These are phyloP conservation scores for Rhodotorula paludigena DNA, from an alignment of 768 basidiomycete genomes.

Conservation along the genomic window DNA sequence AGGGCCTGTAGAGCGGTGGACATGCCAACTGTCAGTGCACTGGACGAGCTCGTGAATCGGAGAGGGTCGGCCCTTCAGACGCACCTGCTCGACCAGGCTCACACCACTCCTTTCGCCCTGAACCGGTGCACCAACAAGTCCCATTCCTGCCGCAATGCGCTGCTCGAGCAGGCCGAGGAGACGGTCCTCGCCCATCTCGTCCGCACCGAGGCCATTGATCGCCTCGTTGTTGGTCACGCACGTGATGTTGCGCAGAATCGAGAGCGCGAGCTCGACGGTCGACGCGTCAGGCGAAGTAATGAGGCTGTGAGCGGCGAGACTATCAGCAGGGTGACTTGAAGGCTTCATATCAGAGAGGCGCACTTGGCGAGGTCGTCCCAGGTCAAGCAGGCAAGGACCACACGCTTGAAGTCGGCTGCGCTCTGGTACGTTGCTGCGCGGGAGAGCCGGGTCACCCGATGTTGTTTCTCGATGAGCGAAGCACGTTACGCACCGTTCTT, in stretches of 20 bases:
- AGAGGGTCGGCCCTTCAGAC: neutral
- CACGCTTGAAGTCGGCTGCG: conserved; percentile 30
- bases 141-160: neutral
- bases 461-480: too few relatives aligned
- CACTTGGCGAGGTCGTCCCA: conserved; percentile 34
- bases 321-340: neutral
- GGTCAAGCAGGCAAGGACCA: conserved; percentile 11
- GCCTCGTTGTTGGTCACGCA: conserved; percentile 21
- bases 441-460: too few relatives aligned
- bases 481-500: conserved; percentile 31
- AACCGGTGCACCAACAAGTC: neutral
- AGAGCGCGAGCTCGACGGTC: conserved; percentile 29
- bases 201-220: conserved; percentile 12
- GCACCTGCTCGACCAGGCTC: conserved; percentile 23
- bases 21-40: neutral
- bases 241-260: conserved; percentile 39
- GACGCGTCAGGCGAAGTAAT: neutral
- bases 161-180: conserved; percentile 23
- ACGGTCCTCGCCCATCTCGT: conserved; percentile 26
- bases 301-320: neutral
- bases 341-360: too few relatives aligned
- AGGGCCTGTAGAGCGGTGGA: conserved; percentile 14
- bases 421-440: conserved; percentile 34
- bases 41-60: neutral
- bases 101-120: neutral